These are phyloP conservation scores for Fusarium vanettenii DNA, from an alignment of 2,329 filamentous ascomycete genomes.

Conservation along the genomic window DNA sequence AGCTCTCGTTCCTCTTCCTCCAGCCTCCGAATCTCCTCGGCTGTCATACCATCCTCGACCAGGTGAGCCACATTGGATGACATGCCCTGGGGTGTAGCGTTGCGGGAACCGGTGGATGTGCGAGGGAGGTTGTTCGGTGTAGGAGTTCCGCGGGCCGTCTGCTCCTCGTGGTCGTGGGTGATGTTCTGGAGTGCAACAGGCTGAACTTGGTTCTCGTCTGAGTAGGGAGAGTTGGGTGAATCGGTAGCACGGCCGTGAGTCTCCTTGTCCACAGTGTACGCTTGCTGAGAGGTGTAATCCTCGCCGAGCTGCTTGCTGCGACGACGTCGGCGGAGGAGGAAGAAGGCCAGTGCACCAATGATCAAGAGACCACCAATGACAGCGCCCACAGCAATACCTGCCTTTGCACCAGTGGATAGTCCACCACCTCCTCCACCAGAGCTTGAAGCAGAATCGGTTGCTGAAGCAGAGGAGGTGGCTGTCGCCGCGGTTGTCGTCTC, in stretches of 20 bases:
- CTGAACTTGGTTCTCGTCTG: constrained; percentile 52
- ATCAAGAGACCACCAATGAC: constrained; percentile 53
- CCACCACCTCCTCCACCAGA: constrained; percentile 32
- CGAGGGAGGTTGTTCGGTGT: constrained; percentile 20
- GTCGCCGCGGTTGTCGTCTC: background rate
- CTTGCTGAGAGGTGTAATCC: constrained; percentile 43
- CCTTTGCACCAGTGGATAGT: constrained; percentile 57
- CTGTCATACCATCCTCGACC: constrained; percentile 71
- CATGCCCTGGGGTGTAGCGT: constrained; percentile 47
- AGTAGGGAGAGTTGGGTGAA: constrained; percentile 57
- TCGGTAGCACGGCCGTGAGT: constrained; percentile 50
- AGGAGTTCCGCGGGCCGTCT: constrained; percentile 6
- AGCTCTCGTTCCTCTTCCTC: constrained; percentile 69
- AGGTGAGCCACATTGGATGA: constrained; percentile 60
- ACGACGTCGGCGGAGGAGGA: constrained; percentile 56
- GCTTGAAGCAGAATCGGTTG: background rate
- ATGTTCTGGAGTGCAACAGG: constrained; percentile 36
- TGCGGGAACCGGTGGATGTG: constrained; percentile 34
- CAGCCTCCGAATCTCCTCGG: constrained; percentile 64
- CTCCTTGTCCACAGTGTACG: constrained; percentile 62
- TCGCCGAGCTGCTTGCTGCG: constrained; percentile 38
- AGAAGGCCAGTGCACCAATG: constrained; percentile 54
- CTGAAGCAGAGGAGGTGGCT: background rate
- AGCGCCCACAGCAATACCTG: constrained; percentile 60
- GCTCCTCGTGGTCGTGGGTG: constrained; percentile 1